phyloP scores from a whole-genome alignment of 2,329 filamentous ascomycete species.

The Nemania diffusa region DNA sequence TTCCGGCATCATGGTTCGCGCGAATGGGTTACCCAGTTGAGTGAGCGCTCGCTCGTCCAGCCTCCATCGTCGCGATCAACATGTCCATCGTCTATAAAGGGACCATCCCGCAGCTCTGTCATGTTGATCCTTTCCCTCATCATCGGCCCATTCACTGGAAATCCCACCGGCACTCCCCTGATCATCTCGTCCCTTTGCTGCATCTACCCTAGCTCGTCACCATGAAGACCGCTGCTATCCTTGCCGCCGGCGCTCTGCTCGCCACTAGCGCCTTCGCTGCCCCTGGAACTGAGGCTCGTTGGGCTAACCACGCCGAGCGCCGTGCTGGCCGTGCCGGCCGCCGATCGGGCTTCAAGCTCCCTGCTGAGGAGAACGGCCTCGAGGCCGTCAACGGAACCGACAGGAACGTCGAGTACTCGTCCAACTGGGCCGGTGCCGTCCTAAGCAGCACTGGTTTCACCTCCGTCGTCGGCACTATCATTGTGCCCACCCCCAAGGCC shows the following conservation, averaged over 20 bases:
- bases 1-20: background rate
- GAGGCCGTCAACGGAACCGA: constrained; percentile 50
- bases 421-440: constrained; percentile 70
- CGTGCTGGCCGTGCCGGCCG: constrained; percentile 28
- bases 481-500: constrained; percentile 60
- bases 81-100: constrained; percentile 32
- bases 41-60: background rate
- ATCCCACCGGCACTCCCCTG: constrained; percentile 12
- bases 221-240: constrained; percentile 61
- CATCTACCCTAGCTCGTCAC: constrained; percentile 40
- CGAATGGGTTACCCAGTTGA: background rate
- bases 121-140: constrained; percentile 15
- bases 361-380: constrained; percentile 46
- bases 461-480: constrained; percentile 64
- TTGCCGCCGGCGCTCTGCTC: constrained; percentile 52
- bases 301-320: constrained; percentile 49
- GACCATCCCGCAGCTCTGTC: background rate
- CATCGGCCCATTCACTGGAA: constrained; percentile 17
- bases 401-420: constrained; percentile 59
- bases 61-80: constrained; percentile 8
- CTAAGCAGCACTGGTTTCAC: constrained; percentile 61
- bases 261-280: constrained; percentile 57
- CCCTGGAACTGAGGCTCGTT: constrained; percentile 56
- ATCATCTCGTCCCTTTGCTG: constrained; percentile 3
- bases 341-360: constrained; percentile 42